Percentiles rank a stretch among this genome's conserved stretches.
Conservation (phyloP, 371 early-diverging fungal genomes). For the Mucor racemosus region DNA sequence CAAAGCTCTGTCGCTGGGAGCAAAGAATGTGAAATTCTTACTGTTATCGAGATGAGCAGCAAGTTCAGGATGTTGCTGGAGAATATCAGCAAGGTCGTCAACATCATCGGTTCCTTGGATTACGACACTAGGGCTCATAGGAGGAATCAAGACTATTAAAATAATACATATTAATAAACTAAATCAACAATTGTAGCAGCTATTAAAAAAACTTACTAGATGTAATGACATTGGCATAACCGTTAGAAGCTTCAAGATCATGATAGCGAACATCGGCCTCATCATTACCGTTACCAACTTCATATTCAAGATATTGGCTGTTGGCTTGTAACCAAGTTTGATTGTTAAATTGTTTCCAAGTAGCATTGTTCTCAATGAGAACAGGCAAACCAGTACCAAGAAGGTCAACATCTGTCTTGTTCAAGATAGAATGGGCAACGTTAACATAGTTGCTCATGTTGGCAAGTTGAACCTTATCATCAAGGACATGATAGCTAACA, state of each 20-base stretch:
- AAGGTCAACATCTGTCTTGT: conserved; percentile 26
- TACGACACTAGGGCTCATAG: conserved; percentile 27
- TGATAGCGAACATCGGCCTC: conserved; percentile 24
- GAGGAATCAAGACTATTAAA: conserved; percentile 40
- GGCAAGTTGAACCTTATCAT: conserved; percentile 28
- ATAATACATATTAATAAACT: not conserved
- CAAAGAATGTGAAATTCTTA: conserved; percentile 45
- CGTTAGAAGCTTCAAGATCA: conserved; percentile 46
- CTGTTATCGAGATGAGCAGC: conserved; percentile 22
- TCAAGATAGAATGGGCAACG: conserved; percentile 32
- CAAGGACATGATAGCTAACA: conserved; percentile 39
- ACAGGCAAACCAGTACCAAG: conserved; percentile 33
- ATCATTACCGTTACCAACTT: conserved; percentile 36
- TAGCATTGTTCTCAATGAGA: conserved; percentile 30
- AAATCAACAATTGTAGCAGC: not conserved
- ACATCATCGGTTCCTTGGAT: conserved; percentile 21
- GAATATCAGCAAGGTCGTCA: conserved; percentile 11
- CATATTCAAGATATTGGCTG: conserved; percentile 14
- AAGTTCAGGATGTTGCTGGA: conserved; percentile 17
- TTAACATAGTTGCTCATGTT: conserved; percentile 19
- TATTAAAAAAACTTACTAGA: conserved; percentile 17
- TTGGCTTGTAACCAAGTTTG: conserved; percentile 18
- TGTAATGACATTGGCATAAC: conserved; percentile 43
- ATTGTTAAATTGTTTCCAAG: conserved; percentile 16
- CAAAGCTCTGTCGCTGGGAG: conserved; percentile 36